phyloP scores from a whole-genome alignment of 352 stramenopile species.

The Plasmopara muralis region DNA sequence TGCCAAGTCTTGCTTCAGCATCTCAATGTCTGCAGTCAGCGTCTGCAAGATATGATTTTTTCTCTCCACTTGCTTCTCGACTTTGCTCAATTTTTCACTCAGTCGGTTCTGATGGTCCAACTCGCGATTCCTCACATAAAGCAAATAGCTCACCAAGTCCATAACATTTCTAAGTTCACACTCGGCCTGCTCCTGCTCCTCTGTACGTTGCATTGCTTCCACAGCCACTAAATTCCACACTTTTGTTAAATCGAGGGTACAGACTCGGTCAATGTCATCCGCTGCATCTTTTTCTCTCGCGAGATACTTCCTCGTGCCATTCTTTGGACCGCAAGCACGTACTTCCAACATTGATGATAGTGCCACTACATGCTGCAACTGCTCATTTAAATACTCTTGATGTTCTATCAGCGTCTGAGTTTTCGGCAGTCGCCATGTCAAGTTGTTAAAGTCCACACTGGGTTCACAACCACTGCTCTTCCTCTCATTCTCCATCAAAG shows the following conservation, averaged over 20 bases:
- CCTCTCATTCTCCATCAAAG: conserved; percentile 15
- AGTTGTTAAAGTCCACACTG: not conserved
- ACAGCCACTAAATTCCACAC: conserved; percentile 21
- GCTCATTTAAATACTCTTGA: conserved; percentile 58
- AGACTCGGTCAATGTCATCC: conserved; percentile 24
- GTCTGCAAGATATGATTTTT: conserved; percentile 40
- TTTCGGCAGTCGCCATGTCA: conserved; percentile 39
- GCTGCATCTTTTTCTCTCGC: conserved; percentile 4
- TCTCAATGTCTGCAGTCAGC: conserved; percentile 41
- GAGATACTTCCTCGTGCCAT: conserved; percentile 17
- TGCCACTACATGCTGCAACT: conserved; percentile 46
- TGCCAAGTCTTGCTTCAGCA: conserved; percentile 37
- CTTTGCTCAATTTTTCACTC: conserved; percentile 31
- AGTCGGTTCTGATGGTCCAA: conserved; percentile 43
- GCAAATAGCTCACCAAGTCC: conserved; percentile 67
- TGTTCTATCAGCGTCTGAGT: conserved; percentile 36
- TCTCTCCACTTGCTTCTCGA: conserved; percentile 52
- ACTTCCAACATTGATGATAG: conserved; percentile 16
- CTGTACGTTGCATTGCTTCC: conserved; percentile 2
- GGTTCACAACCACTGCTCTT: conserved; percentile 3
- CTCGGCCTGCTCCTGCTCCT: conserved; percentile 29
- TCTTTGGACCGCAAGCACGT: conserved; percentile 6
- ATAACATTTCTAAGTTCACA: conserved; percentile 40
- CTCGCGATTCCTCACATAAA: conserved; percentile 50
- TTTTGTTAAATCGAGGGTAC: conserved; percentile 19